Base-by-base conservation (phyloP, 2,329 filamentous ascomycete species). In the Orbilia blumenaviensis region DNA sequence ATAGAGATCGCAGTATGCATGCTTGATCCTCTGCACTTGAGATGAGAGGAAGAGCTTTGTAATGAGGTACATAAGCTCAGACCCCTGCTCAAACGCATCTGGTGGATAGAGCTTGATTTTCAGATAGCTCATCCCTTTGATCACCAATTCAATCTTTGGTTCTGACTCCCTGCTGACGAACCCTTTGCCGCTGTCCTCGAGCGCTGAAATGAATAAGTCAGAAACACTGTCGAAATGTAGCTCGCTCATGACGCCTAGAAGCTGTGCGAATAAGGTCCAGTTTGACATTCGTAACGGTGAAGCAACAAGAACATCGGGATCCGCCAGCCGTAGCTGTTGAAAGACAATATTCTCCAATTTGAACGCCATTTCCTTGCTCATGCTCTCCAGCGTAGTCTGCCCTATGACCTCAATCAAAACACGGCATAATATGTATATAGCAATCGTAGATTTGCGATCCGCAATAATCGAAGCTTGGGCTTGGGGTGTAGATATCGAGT, bases 291-390 rank as follows among this genome's bases (percentile, higher is more conserved):
- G 93, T 23, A 98, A 85, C 0, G 92, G 90, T 0, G 93, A 97
- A 7, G 90, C 86, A 77, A 89, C 85, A 2, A 94, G 85, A 80
- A 94, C 89, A 6, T 97, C 93, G 0, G 92, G 89, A 76, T 98
- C 94, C 6, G 93, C 91, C 50, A 91, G 91, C 81, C 94, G 96
- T 8, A 99, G 86, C 82, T 98, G 95, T n/a, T 91, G 91, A 82
- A 98, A 99, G 66, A 99, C 97, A 75, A 99, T 96, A 78, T 90
- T 92, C 82, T 98, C 94, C 3, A 99, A 86, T 79, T 96, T 94
- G 77, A 95, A 92, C 75, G 96, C 94, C 89, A 97, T 96, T 79
- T 97, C 94, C 0, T 89, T 86, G 4, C 92, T 96, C 79, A 99
- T 92, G 18, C 89, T 91, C 34, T 89, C 87, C 48, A 98, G 84